Evolutionary conservation across 257 asterid genomes (phyloP).

Genomic region (Scutellaria barbata): DNA sequence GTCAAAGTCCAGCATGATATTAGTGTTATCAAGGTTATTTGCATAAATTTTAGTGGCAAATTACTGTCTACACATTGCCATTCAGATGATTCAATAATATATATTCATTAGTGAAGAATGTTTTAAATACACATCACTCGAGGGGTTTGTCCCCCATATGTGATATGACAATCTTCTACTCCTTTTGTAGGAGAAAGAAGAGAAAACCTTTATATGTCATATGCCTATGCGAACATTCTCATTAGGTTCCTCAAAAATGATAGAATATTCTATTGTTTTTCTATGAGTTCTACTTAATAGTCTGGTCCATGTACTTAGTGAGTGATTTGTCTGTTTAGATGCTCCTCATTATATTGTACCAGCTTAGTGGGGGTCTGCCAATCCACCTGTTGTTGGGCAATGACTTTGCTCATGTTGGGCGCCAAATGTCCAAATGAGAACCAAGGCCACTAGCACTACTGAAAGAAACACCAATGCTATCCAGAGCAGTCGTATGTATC

Average conservation of each 20-base stretch:
- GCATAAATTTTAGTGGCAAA: neutral
- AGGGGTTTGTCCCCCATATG: conserved; percentile 27
- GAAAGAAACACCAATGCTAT: conserved; percentile 57
- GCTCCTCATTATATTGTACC: conserved; percentile 47
- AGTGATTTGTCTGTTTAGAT: conserved; percentile 14
- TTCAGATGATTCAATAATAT: conserved; percentile 12
- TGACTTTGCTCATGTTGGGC: conserved; percentile 45
- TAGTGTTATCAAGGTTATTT: conserved; percentile 3
- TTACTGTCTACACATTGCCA: conserved; percentile 5
- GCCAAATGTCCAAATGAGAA: conserved; percentile 54
- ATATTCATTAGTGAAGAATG: neutral
- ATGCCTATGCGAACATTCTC: conserved; percentile 16
- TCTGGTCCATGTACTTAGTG: conserved; percentile 16
- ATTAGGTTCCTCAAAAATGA: conserved; percentile 19
- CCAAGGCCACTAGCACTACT: conserved; percentile 55
- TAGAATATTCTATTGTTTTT: neutral
- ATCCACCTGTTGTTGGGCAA: conserved; percentile 41
- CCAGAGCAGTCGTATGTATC: conserved; percentile 58
- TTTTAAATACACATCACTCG: neutral
- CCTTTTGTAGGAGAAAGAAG: conserved; percentile 9
- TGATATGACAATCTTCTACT: neutral
- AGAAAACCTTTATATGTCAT: neutral
- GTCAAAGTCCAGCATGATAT: conserved; percentile 14
- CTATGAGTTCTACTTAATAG: conserved; percentile 15
- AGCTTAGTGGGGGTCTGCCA: conserved; percentile 51